Evolutionary conservation across 2,329 filamentous ascomycete genomes (phyloP).

Genomic region (Passalora sequoiae): DNA sequence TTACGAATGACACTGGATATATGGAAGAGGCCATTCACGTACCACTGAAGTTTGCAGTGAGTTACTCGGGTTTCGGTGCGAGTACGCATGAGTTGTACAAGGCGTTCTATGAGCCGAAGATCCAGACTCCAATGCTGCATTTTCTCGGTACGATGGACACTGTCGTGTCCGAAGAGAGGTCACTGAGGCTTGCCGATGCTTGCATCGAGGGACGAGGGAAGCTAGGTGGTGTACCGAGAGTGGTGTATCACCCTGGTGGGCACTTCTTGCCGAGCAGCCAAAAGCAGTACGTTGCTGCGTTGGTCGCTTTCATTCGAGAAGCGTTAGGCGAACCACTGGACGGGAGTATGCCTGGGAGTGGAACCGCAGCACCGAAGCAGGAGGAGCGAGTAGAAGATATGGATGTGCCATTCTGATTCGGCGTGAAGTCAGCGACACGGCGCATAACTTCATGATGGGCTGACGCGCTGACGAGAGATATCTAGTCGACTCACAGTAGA

Average conservation of each 20-base stretch:
- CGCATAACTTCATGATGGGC: too few species aligned
- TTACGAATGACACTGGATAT: slow-evolving; percentile 36
- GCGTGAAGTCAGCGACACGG: too few species aligned
- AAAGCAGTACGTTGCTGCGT: slow-evolving; percentile 71
- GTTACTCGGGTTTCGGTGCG: slow-evolving; percentile 73
- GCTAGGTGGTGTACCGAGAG: slow-evolving; percentile 36
- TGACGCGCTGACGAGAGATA: too few species aligned
- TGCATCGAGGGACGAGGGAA: slow-evolving; percentile 49
- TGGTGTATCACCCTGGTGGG: slow-evolving; percentile 75
- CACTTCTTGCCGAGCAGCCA: slow-evolving; percentile 78
- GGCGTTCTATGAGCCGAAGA: slow-evolving; percentile 69
- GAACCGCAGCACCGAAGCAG: slow-evolving; percentile 29
- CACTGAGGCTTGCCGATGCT: slow-evolving; percentile 60
- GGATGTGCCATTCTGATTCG: slow-evolving; percentile 63
- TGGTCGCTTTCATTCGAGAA: slow-evolving; percentile 66
- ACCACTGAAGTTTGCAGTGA: slow-evolving; percentile 64
- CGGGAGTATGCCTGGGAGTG: slow-evolving; percentile 11
- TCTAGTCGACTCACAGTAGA: too few species aligned
- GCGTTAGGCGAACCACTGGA: slow-evolving; percentile 39
- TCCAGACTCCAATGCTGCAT: slow-evolving; percentile 73
- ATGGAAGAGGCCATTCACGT: slow-evolving; percentile 43
- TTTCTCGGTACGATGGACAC: slow-evolving; percentile 79
- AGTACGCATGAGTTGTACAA: slow-evolving; percentile 54
- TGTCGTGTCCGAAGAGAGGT: slow-evolving; percentile 75
- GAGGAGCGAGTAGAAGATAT: slow-evolving; percentile 62